phyloP scores from a whole-genome alignment of 805 yeast species.

The Candida glaebosa region DNA sequence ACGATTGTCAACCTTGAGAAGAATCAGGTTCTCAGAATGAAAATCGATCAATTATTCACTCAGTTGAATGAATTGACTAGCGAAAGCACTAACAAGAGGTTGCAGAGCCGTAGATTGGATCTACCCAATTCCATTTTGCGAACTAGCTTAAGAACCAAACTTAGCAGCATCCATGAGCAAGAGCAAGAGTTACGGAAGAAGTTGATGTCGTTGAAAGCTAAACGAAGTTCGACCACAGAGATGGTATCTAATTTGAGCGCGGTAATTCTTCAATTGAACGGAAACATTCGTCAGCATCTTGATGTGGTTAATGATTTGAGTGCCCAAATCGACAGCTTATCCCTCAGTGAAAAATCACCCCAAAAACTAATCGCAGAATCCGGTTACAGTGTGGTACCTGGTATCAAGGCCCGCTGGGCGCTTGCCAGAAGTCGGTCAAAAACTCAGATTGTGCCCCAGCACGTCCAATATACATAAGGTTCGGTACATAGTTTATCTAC shows the following conservation, averaged over 20 bases:
- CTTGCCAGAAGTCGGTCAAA: background rate
- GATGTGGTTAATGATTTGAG: constrained; percentile 12
- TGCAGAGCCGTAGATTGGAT: constrained; percentile 28
- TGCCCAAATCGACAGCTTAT: constrained; percentile 6
- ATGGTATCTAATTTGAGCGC: constrained; percentile 23
- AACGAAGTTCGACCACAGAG: constrained; percentile 13
- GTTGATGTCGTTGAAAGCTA: constrained; percentile 34
- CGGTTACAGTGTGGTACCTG: background rate
- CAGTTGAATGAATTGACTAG: constrained; percentile 19
- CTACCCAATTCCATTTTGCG: constrained; percentile 23
- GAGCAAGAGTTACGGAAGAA: constrained; percentile 20
- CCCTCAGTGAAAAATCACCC: constrained; percentile 1
- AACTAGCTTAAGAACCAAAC: constrained; percentile 23
- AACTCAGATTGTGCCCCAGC: background rate
- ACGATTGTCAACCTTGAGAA: constrained; percentile 10
- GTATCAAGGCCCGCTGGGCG: background rate
- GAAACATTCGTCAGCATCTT: constrained; percentile 14
- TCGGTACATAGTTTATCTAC: background rate
- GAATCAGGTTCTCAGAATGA: constrained; percentile 13
- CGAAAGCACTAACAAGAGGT: constrained; percentile 6
- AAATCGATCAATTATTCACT: constrained; percentile 24
- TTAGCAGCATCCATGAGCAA: constrained; percentile 18
- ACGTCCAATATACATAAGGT: background rate
- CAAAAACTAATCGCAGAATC: background rate
- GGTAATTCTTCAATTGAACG: constrained; percentile 26